phyloP scores from a whole-genome alignment of 192 early-diverging fungal genomes.

The Coemansia sp. region DNA sequence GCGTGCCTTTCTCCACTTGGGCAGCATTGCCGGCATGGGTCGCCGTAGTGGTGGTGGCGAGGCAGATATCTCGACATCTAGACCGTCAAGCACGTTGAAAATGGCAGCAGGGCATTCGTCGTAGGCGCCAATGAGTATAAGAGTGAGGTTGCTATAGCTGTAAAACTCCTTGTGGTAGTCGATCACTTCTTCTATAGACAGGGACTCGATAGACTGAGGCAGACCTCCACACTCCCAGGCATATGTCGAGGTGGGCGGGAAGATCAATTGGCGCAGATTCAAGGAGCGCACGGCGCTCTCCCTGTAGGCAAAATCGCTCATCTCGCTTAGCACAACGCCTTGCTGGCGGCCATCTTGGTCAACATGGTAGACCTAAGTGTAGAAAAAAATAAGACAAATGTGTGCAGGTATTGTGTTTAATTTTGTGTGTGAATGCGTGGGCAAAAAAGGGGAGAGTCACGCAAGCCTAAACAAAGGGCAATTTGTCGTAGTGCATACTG shows the following conservation, averaged over 20 bases:
- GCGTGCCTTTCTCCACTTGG: constrained; percentile 40
- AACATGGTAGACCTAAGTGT: constrained; percentile 64
- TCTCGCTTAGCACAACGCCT: constrained; percentile 78
- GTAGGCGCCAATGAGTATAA: constrained; percentile 62
- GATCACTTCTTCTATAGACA: constrained; percentile 70
- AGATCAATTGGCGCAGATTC: constrained; percentile 43
- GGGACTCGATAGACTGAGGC: constrained; percentile 66
- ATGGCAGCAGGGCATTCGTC: constrained; percentile 47
- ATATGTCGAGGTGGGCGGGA: constrained; percentile 63
- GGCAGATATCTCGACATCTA: constrained; percentile 34
- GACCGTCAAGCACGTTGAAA: constrained; percentile 46
- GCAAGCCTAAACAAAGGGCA: constrained; percentile 7
- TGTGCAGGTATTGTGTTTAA: neutral
- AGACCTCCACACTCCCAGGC: constrained; percentile 77
- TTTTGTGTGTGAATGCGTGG: neutral
- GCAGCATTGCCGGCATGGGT: constrained; percentile 52
- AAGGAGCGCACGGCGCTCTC: constrained; percentile 62
- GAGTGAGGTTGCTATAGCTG: constrained; percentile 65
- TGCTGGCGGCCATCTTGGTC: constrained; percentile 71
- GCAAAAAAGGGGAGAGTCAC: neutral
- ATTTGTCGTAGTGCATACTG: constrained; percentile 6
- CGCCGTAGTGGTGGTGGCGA: constrained; percentile 25
- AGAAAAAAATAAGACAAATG: neutral
- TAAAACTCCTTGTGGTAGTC: constrained; percentile 77
- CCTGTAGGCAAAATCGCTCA: constrained; percentile 77